A percentile compares a stretch with the other conserved stretches of the same genome.
phyloP scores from a whole-genome alignment of 495 filamentous ascomycete species.

The Cercophora newfieldiana region DNA sequence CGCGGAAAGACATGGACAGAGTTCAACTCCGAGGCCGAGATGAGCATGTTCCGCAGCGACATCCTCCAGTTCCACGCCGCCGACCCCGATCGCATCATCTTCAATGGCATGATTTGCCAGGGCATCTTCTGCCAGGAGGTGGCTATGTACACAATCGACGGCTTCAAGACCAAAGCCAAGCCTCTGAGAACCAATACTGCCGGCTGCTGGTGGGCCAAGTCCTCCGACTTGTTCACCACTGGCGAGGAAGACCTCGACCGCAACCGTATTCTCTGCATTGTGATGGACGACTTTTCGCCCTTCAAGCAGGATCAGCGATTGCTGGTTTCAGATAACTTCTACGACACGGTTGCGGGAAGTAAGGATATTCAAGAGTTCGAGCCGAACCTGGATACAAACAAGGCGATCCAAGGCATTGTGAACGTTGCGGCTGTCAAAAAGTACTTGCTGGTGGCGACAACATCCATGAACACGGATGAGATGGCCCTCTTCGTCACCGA shows the following conservation, averaged over 20 bases:
- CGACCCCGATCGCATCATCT: slow-evolving; percentile 79
- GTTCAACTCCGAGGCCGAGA: slow-evolving; percentile 60
- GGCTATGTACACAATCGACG: slow-evolving; percentile 79
- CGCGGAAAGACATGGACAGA: slow-evolving; percentile 74
- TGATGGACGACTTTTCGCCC: slow-evolving; percentile 60
- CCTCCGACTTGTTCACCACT: slow-evolving; percentile 68
- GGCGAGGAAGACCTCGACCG: slow-evolving; percentile 58
- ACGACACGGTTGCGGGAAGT: slow-evolving; percentile 49
- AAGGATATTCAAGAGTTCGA: slow-evolving; percentile 61
- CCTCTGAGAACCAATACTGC: slow-evolving; percentile 62
- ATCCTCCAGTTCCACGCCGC: slow-evolving; percentile 73
- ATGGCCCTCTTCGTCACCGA: slow-evolving; percentile 80
- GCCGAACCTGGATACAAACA: slow-evolving; percentile 69
- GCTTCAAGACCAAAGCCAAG: slow-evolving; percentile 66
- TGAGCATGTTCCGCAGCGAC: slow-evolving; percentile 46
- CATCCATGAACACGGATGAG: slow-evolving; percentile 77
- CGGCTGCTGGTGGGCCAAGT: slow-evolving; percentile 82
- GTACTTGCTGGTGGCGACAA: slow-evolving; percentile 80
- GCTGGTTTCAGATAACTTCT: slow-evolving; percentile 77
- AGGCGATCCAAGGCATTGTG: slow-evolving; percentile 70
- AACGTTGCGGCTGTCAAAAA: slow-evolving; percentile 78
- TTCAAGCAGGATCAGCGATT: slow-evolving; percentile 68
- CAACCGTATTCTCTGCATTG: slow-evolving; percentile 76
- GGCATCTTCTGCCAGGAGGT: slow-evolving; percentile 55
- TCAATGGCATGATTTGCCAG: slow-evolving; percentile 70